These are phyloP conservation scores for Gossypium stocksii DNA, from an alignment of 345 rosid genomes.

Conservation along the genomic window DNA sequence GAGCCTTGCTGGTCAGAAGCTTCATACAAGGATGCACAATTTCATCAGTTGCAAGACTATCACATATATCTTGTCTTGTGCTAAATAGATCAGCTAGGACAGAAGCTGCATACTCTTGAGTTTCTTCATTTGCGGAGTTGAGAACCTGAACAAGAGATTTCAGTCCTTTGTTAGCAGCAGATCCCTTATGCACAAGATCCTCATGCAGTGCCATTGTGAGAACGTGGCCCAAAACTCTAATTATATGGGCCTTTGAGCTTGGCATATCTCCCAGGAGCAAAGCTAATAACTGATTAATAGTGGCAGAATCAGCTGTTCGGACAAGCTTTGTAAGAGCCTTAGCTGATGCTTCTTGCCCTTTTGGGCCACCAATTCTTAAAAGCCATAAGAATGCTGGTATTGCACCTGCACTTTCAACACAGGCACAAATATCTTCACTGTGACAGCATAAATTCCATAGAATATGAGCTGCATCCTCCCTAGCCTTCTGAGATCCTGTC, in stretches of 20 bases:
- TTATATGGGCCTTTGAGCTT: slow-evolving; percentile 52
- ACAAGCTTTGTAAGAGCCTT: slow-evolving; percentile 65
- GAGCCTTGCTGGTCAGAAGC: slow-evolving; percentile 65
- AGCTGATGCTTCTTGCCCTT: slow-evolving; percentile 71
- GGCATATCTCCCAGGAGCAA: slow-evolving; percentile 65
- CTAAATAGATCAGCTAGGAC: slow-evolving; percentile 79
- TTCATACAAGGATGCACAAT: slow-evolving; percentile 61
- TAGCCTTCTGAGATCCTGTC: slow-evolving; percentile 76
- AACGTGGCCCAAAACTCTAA: slow-evolving; percentile 75
- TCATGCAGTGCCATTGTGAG: slow-evolving; percentile 58
- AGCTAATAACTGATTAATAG: slow-evolving; percentile 71
- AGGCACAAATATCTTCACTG: slow-evolving; percentile 81
- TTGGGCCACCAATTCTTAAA: slow-evolving; percentile 59
- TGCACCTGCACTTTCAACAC: slow-evolving; percentile 90
- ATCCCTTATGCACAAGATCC: slow-evolving; percentile 57
- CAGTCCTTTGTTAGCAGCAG: slow-evolving; percentile 80
- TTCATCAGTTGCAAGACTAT: slow-evolving; percentile 66
- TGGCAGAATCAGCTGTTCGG: slow-evolving; percentile 67
- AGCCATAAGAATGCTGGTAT: slow-evolving; percentile 77
- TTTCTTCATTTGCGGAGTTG: slow-evolving; percentile 67
- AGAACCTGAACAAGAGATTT: slow-evolving; percentile 66
- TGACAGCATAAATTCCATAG: slow-evolving; percentile 81
- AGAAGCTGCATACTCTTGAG: slow-evolving; percentile 73
- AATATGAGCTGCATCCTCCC: slow-evolving; percentile 71
- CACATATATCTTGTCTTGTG: slow-evolving; percentile 72